These are phyloP conservation scores for Apium graveolens DNA, from an alignment of 129 eudicot genomes.

Conservation along the genomic window DNA sequence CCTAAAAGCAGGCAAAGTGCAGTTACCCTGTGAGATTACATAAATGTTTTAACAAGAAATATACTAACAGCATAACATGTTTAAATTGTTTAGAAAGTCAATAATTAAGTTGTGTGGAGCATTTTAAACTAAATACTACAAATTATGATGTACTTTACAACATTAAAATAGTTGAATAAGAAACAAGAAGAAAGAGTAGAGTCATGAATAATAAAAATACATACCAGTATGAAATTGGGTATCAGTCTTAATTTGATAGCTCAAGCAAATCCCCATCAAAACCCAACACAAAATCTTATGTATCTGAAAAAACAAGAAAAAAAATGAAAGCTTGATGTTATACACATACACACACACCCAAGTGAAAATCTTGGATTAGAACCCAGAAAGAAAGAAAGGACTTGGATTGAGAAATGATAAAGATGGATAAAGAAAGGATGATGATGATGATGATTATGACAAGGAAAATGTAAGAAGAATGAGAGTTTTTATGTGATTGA, in stretches of 20 bases:
- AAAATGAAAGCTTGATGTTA: neutral
- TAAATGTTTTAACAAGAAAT: too few species aligned
- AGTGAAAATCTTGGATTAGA: neutral
- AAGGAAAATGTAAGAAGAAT: neutral
- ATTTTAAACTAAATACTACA: neutral
- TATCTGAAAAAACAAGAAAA: conserved; percentile 8
- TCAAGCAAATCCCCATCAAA: conserved; percentile 75
- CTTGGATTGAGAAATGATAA: too few species aligned
- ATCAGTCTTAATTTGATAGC: conserved; percentile 69
- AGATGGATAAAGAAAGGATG: too few species aligned
- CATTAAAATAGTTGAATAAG: neutral
- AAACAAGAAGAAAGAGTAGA: neutral
- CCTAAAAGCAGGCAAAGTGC: neutral
- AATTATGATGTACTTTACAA: neutral
- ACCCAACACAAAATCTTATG: conserved; percentile 10
- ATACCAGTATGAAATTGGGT: conserved; percentile 36
- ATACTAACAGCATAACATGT: too few species aligned
- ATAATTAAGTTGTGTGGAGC: neutral
- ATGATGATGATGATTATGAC: conserved; percentile 5
- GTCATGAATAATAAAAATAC: neutral
- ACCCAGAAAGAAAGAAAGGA: neutral
- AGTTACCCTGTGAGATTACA: neutral
- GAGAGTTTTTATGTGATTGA: neutral
- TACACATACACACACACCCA: neutral
- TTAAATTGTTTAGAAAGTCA: too few species aligned